A percentile compares a stretch with the other conserved stretches of the same genome.
phyloP scores from a whole-genome alignment of 2,329 filamentous ascomycete genomes.

The Colletotrichum musae region DNA sequence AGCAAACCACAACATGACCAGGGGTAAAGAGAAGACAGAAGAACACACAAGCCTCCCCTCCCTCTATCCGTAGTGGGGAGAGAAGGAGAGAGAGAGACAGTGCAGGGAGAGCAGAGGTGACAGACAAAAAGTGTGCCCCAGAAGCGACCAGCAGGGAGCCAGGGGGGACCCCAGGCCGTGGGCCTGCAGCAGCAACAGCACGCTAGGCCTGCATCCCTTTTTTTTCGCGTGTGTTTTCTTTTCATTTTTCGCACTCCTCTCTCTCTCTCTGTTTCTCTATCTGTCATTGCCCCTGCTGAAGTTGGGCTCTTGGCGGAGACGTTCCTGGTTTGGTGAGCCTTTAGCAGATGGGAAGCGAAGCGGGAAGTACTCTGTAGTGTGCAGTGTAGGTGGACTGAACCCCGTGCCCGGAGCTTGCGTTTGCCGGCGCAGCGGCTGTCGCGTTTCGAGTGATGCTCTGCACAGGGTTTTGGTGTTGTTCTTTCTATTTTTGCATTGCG shows the following conservation, averaged over 20 bases:
- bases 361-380: too few relatives aligned
- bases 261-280: too few relatives aligned
- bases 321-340: constrained; percentile 12
- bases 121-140: constrained; percentile 25
- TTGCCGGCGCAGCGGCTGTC: too few relatives aligned
- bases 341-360: not conserved
- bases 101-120: constrained; percentile 6
- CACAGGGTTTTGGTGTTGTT: too few relatives aligned
- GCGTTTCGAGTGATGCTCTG: too few relatives aligned
- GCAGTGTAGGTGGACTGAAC: too few relatives aligned
- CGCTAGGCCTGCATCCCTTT: constrained; percentile 31
- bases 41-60: constrained; percentile 1
- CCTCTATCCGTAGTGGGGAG: constrained; percentile 7
- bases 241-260: too few relatives aligned
- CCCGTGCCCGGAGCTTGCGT: too few relatives aligned
- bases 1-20: constrained; percentile 8
- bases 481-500: too few relatives aligned
- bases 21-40: not conserved
- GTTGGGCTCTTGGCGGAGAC: constrained; percentile 28
- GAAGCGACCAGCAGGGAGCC: constrained; percentile 24
- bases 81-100: constrained; percentile 4
- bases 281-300: constrained; percentile 18
- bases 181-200: constrained; percentile 20
- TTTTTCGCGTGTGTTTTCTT: constrained; percentile 19
- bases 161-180: constrained; percentile 14